Evolutionary conservation across 306 rosid species (phyloP).

Genomic region (Vigna hirtella): DNA sequence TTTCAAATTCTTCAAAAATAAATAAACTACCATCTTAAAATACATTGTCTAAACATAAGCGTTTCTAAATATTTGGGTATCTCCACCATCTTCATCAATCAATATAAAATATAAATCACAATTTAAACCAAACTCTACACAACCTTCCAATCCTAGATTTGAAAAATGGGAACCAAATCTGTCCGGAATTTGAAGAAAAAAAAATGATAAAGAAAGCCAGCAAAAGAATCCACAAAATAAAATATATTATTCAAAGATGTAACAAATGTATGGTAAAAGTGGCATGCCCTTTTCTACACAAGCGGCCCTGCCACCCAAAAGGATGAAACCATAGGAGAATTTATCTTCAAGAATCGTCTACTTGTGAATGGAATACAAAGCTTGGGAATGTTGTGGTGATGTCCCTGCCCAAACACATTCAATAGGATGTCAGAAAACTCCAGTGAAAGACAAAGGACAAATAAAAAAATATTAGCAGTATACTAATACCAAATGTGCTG

Average conservation of each 20-base stretch:
- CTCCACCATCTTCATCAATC: neutral
- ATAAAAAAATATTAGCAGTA: too few relatives aligned
- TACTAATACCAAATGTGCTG: too few relatives aligned
- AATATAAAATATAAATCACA: neutral
- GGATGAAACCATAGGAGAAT: slow-evolving; percentile 37
- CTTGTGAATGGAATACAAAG: slow-evolving; percentile 95
- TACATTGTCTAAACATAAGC: too few relatives aligned
- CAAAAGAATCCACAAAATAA: slow-evolving; percentile 47
- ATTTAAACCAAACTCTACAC: neutral
- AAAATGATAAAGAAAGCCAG: slow-evolving; percentile 42
- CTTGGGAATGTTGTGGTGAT: slow-evolving; percentile 95
- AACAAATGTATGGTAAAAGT: slow-evolving; percentile 31
- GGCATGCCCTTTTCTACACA: slow-evolving; percentile 36
- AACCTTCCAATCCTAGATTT: slow-evolving; percentile 10
- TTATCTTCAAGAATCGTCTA: slow-evolving; percentile 73
- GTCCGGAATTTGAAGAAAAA: slow-evolving; percentile 11
- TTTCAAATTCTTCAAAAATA: too few relatives aligned
- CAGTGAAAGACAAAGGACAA: neutral
- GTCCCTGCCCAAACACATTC: slow-evolving; percentile 67
- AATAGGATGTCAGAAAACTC: slow-evolving; percentile 32
- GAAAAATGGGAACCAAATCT: slow-evolving; percentile 17
- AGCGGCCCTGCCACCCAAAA: slow-evolving; percentile 34
- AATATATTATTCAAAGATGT: slow-evolving; percentile 41
- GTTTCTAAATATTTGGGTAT: neutral
- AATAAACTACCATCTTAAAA: too few relatives aligned